A percentile compares a stretch with the other conserved stretches of the same genome.
These are phyloP conservation scores for Iris pallida DNA, from an alignment of 116 monocot species.

Conservation along the genomic window DNA sequence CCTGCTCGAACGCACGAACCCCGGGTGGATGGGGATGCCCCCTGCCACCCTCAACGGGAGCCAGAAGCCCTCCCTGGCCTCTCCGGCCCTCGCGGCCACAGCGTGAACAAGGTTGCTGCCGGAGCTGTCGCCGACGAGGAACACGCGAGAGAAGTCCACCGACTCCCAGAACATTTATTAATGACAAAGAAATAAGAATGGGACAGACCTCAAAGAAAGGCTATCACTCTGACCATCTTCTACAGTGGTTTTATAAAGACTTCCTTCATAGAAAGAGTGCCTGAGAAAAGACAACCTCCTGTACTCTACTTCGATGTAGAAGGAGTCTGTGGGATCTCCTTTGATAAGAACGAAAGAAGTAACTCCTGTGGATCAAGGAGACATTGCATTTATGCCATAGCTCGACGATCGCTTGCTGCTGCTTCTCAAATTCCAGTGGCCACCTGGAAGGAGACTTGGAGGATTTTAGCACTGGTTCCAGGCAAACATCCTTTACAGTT, in stretches of 20 bases:
- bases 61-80: constrained; percentile 39
- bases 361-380: constrained; percentile 55
- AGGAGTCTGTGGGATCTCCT: constrained; percentile 52
- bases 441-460: constrained; percentile 33
- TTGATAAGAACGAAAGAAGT: constrained; percentile 62
- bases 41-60: constrained; percentile 45
- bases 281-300: constrained; percentile 55
- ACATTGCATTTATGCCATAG: constrained; percentile 62
- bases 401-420: constrained; percentile 49
- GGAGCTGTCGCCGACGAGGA: constrained; percentile 84
- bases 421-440: constrained; percentile 47
- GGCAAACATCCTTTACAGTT: constrained; percentile 18
- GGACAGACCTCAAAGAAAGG: constrained; percentile 29
- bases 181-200: too few relatives aligned
- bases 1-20: constrained; percentile 52
- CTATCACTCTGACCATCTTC: constrained; percentile 7
- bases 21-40: constrained; percentile 62
- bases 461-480: constrained; percentile 19
- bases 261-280: constrained; percentile 17
- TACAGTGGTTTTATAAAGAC: constrained; percentile 3
- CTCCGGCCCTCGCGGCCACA: constrained; percentile 37
- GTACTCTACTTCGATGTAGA: constrained; percentile 71
- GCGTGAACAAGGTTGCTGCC: constrained; percentile 73
- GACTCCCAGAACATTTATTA: too few relatives aligned
- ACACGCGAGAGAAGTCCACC: constrained; percentile 56